phyloP scores from a whole-genome alignment of 352 stramenopile genomes.

The Phytophthora gonapodyides region DNA sequence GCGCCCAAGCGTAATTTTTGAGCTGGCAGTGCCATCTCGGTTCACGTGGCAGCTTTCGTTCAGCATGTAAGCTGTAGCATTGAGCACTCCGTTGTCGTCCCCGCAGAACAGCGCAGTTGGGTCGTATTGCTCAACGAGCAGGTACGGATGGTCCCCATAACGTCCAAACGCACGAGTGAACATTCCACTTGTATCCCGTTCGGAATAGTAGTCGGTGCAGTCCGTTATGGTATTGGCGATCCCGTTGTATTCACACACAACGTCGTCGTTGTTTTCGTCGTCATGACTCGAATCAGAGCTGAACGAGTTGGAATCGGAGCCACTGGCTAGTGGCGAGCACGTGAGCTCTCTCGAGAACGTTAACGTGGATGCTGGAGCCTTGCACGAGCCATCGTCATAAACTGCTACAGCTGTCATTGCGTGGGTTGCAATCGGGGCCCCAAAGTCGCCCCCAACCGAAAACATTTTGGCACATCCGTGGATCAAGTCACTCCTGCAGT shows the following conservation, averaged over 20 bases:
- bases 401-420: conserved; percentile 3
- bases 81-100: background rate
- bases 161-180: background rate
- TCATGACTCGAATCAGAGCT: too few species aligned
- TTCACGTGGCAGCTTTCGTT: conserved; percentile 3
- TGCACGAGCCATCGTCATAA: conserved; percentile 3
- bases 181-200: background rate
- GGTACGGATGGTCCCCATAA: background rate
- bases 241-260: background rate
- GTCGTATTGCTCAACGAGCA: conserved; percentile 12
- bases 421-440: background rate
- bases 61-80: background rate
- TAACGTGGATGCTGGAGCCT: background rate
- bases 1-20: conserved; percentile 1
- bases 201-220: background rate
- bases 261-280: too few species aligned
- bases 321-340: background rate
- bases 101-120: background rate
- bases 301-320: background rate
- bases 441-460: conserved; percentile 10
- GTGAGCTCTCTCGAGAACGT: background rate
- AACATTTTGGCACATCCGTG: too few species aligned
- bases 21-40: background rate
- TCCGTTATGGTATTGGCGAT: background rate
- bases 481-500: too few species aligned